Conservation (phyloP, 345 rosid species). For the Eucalyptus polybractea region DNA sequence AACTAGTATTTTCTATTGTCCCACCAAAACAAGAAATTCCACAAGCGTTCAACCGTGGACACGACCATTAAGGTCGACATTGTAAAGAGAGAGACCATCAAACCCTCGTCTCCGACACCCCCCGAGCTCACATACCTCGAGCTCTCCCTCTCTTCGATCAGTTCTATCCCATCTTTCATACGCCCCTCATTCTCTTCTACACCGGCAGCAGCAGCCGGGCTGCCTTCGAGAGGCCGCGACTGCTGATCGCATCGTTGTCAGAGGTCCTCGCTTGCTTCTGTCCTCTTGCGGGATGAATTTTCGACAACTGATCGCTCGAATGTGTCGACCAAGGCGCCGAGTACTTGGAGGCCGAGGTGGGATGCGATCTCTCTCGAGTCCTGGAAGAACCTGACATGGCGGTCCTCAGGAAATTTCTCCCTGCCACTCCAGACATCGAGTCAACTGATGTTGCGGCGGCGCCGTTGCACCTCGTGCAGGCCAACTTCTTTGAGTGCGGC, state of each 20-base stretch:
- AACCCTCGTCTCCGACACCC: not conserved
- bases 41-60: not conserved
- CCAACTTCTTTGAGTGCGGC: not conserved
- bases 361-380: not conserved
- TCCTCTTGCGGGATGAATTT: not conserved
- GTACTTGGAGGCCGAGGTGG: conserved; percentile 1
- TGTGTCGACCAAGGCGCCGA: conserved; percentile 8
- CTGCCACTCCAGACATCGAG: not conserved
- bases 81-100: not conserved
- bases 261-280: not conserved
- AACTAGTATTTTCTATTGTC: not conserved
- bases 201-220: not conserved
- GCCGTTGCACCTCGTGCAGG: not conserved
- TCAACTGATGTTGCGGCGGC: not conserved
- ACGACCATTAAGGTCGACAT: not conserved
- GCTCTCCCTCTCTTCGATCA: not conserved
- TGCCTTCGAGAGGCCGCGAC: not conserved
- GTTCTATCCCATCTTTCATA: not conserved
- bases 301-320: not conserved
- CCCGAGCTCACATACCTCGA: not conserved
- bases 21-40: not conserved
- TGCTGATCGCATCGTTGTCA: not conserved
- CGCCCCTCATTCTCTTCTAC: not conserved
- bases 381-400: not conserved
- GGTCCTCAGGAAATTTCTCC: not conserved